Conservation (phyloP, 345 rosid species). For the Cardamine resedifolia region DNA sequence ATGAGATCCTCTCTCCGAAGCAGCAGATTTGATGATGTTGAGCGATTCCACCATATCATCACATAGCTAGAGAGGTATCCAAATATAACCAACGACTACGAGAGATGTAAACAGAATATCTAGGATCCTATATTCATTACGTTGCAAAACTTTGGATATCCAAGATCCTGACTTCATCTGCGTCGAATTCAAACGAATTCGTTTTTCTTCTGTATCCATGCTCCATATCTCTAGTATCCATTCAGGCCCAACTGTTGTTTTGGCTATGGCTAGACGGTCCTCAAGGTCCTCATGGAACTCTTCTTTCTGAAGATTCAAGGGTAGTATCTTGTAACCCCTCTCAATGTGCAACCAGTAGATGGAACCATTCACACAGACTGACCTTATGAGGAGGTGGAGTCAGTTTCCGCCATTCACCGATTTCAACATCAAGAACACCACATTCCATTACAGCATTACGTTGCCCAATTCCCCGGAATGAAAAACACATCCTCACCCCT, state of each 20-base stretch:
- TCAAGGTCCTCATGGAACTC: not conserved
- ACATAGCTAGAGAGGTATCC: constrained; percentile 31
- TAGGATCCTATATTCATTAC: not conserved
- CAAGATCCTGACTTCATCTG: too few species aligned
- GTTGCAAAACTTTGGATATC: not conserved
- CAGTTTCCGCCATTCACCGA: constrained; percentile 3
- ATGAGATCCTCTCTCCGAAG: not conserved
- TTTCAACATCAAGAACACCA: not conserved
- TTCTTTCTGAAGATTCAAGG: constrained; percentile 13
- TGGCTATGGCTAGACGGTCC: not conserved
- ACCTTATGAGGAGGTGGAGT: not conserved
- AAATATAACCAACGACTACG: not conserved
- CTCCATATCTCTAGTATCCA: constrained; percentile 15
- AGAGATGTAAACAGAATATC: not conserved
- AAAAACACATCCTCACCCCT: constrained; percentile 10
- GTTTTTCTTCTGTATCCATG: too few species aligned
- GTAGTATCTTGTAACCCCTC: not conserved
- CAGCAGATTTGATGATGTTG: constrained; percentile 40
- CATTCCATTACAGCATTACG: not conserved
- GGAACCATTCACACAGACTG: not conserved
- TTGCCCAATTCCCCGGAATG: not conserved
- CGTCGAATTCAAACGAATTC: too few species aligned
- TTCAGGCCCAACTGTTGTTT: not conserved
- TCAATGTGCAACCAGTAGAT: constrained; percentile 1
- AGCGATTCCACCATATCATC: constrained; percentile 53